Conservation (phyloP, 2,329 filamentous ascomycete genomes). For the Colletotrichum musae region DNA sequence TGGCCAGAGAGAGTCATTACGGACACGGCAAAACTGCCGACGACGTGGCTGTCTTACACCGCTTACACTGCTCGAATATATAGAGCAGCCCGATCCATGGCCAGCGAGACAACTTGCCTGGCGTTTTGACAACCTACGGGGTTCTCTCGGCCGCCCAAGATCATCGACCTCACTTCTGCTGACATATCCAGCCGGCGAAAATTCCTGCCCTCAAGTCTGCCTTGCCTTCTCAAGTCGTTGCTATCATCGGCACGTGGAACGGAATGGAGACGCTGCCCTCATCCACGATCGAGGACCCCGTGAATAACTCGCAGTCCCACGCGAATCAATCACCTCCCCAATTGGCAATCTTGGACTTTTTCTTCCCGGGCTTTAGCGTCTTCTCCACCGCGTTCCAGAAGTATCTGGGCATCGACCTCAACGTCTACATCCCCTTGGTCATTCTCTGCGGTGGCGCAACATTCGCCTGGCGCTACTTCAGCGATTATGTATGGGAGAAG, state of each 20-base stretch:
- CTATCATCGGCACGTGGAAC: no score
- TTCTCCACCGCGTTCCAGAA: conserved; percentile 66
- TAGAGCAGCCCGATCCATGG: neutral
- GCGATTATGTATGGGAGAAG: conserved; percentile 61
- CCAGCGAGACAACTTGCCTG: neutral
- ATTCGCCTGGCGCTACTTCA: conserved; percentile 68
- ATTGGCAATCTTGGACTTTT: conserved; percentile 69
- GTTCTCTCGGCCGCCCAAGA: neutral
- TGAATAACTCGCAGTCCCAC: conserved; percentile 16
- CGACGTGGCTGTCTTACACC: neutral
- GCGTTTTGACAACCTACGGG: neutral
- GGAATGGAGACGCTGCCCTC: conserved; percentile 26
- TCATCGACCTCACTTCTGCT: neutral
- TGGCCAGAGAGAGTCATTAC: neutral
- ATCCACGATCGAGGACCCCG: conserved; percentile 13
- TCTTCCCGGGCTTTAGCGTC: conserved; percentile 77
- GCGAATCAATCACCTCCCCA: conserved; percentile 48
- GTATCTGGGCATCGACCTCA: conserved; percentile 74
- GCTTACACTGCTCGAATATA: neutral
- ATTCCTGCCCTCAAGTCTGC: no score
- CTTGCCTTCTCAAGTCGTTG: no score
- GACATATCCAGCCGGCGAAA: no score
- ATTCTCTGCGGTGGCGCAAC: conserved; percentile 63
- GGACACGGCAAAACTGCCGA: neutral
- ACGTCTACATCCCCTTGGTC: conserved; percentile 72